phyloP scores from a whole-genome alignment of 352 stramenopile species.

The Phytophthora pini region DNA sequence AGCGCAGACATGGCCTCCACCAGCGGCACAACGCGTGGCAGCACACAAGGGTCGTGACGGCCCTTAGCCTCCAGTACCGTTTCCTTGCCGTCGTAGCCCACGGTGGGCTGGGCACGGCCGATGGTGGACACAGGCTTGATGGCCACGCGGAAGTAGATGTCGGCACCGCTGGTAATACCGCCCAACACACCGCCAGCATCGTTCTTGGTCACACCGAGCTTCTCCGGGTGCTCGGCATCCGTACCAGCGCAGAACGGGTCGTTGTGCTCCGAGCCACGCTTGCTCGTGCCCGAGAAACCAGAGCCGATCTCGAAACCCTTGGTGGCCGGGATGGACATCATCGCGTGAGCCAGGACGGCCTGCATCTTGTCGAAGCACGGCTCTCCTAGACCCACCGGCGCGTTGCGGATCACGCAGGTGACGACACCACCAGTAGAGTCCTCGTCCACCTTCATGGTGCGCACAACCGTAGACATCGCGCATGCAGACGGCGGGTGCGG shows the following conservation, averaged over 20 bases:
- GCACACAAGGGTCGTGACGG: constrained; percentile 98
- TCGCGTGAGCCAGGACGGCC: constrained; percentile 98
- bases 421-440: constrained; percentile 96
- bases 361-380: constrained; percentile 99
- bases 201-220: constrained; percentile 87
- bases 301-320: constrained; percentile 99
- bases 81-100: constrained; percentile 95
- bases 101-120: constrained; percentile 94
- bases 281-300: constrained; percentile 95
- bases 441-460: constrained; percentile 89
- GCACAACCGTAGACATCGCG: constrained; percentile 96
- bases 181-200: constrained; percentile 96
- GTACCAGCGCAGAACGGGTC: constrained; percentile 94
- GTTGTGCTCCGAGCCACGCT: constrained; percentile 98
- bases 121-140: constrained; percentile 99
- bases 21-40: constrained; percentile 97
- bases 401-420: constrained; percentile 97
- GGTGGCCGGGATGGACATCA: constrained; percentile 98
- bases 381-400: constrained; percentile 96
- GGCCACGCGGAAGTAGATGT: constrained; percentile 98
- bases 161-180: constrained; percentile 98
- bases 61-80: constrained; percentile 97
- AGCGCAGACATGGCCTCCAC: constrained; percentile 98
- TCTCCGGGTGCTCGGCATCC: constrained; percentile 50
- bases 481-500: constrained; percentile 93